Evolutionary conservation across 768 basidiomycete species (phyloP).

Genomic region (Amanita brunnescens): DNA sequence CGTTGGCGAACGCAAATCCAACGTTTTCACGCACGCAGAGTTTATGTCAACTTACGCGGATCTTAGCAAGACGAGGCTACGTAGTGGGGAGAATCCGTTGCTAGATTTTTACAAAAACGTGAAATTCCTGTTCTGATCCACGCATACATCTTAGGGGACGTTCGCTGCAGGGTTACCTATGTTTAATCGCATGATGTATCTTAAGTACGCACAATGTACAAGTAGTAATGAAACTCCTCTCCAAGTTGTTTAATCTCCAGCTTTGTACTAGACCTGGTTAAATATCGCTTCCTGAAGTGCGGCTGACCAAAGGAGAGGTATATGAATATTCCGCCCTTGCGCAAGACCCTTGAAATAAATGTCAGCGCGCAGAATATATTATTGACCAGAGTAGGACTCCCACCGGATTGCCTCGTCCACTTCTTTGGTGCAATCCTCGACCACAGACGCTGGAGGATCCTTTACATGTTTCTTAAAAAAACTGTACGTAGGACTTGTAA

Average conservation of each 20-base stretch:
- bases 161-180: background rate
- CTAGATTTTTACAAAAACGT: constrained; percentile 89
- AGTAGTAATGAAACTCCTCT: constrained; percentile 77
- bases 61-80: constrained; percentile 55
- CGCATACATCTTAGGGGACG: background rate
- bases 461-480: constrained; percentile 17
- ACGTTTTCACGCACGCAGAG: constrained; percentile 81
- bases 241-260: constrained; percentile 67
- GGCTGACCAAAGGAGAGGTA: constrained; percentile 88
- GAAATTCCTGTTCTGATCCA: constrained; percentile 72
- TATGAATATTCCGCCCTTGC: constrained; percentile 53
- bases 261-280: constrained; percentile 45
- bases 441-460: constrained; percentile 67
- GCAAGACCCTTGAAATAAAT: constrained; percentile 43
- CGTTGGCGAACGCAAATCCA: constrained; percentile 72
- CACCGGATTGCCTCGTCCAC: constrained; percentile 70
- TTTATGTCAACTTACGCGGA: constrained; percentile 86
- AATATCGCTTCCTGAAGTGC: constrained; percentile 70
- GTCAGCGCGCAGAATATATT: background rate
- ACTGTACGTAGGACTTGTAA: background rate
- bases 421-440: constrained; percentile 66
- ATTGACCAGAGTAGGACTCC: background rate
- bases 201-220: constrained; percentile 54
- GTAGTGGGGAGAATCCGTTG: constrained; percentile 84
- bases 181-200: constrained; percentile 1